A percentile compares a stretch with the other conserved stretches of the same genome.
These are phyloP conservation scores for Hibiscus trionum DNA, from an alignment of 345 rosid genomes.

Conservation along the genomic window DNA sequence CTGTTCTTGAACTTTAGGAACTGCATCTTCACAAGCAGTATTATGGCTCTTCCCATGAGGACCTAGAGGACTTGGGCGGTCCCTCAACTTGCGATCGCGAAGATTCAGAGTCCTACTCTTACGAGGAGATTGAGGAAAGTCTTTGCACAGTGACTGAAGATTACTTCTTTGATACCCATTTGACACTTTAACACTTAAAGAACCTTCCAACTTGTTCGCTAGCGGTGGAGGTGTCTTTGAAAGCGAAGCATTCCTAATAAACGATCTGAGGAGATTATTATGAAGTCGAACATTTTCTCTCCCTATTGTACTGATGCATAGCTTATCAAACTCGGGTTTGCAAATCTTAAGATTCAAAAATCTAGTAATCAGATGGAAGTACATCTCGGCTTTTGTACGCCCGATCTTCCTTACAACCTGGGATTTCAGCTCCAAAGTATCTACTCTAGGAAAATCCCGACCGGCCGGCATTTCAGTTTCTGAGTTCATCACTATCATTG, in stretches of 20 bases:
- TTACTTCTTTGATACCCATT: constrained; percentile 35
- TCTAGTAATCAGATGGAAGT: constrained; percentile 43
- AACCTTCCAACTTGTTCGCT: constrained; percentile 20
- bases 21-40: constrained; percentile 27
- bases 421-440: constrained; percentile 44
- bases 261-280: constrained; percentile 45
- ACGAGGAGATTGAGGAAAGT: constrained; percentile 46
- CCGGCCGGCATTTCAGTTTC: constrained; percentile 32
- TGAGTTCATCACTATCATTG: not conserved
- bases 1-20: constrained; percentile 32
- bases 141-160: constrained; percentile 37
- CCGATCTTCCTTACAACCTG: constrained; percentile 54
- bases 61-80: constrained; percentile 46
- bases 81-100: constrained; percentile 36
- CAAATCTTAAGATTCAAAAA: constrained; percentile 38
- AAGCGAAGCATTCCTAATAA: constrained; percentile 48
- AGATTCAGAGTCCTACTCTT: constrained; percentile 35
- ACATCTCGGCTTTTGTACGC: constrained; percentile 42
- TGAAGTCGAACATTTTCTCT: constrained; percentile 58
- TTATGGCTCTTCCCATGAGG: constrained; percentile 39
- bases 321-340: constrained; percentile 51
- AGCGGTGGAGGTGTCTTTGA: constrained; percentile 38
- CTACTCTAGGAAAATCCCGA: constrained; percentile 39
- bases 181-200: constrained; percentile 20
- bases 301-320: constrained; percentile 37